Percentiles rank a stretch among this genome's conserved stretches.
Conservation (phyloP, 768 basidiomycete genomes). For the Leccinum variicolor region DNA sequence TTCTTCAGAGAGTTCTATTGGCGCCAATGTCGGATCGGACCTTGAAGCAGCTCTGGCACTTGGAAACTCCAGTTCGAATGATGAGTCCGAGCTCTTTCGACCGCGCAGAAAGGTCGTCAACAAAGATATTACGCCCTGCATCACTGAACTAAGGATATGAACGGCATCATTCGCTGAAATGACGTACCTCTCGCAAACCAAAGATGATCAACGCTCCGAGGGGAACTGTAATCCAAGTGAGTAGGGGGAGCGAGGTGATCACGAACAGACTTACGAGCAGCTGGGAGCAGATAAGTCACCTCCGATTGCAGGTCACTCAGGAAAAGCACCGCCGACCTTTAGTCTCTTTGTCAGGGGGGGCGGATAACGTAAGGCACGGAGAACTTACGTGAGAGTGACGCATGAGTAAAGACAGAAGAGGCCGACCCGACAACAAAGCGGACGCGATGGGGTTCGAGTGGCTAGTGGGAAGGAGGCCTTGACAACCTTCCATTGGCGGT, state of each 20-base stretch:
- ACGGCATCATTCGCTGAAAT: not conserved
- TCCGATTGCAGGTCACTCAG: constrained; percentile 25
- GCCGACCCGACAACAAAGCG: constrained; percentile 37
- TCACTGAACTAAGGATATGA: not conserved
- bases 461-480: constrained; percentile 41
- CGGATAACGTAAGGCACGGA: not conserved
- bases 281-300: constrained; percentile 48
- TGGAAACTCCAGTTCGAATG: constrained; percentile 16
- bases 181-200: constrained; percentile 44
- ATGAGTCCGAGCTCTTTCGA: constrained; percentile 5
- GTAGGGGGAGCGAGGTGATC: not conserved
- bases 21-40: constrained; percentile 8
- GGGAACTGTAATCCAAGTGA: constrained; percentile 39
- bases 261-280: constrained; percentile 35
- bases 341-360: not conserved
- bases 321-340: constrained; percentile 39
- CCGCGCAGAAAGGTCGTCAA: constrained; percentile 25
- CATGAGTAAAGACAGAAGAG: constrained; percentile 46
- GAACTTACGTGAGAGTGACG: constrained; percentile 40
- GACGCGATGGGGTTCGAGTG: constrained; percentile 32
- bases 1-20: constrained; percentile 1
- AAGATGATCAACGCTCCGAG: constrained; percentile 46
- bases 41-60: constrained; percentile 22
- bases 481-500: constrained; percentile 37
- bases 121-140: constrained; percentile 38